Base-by-base conservation (phyloP, 1,139 yeast species). In the Geotrichum siamense region DNA sequence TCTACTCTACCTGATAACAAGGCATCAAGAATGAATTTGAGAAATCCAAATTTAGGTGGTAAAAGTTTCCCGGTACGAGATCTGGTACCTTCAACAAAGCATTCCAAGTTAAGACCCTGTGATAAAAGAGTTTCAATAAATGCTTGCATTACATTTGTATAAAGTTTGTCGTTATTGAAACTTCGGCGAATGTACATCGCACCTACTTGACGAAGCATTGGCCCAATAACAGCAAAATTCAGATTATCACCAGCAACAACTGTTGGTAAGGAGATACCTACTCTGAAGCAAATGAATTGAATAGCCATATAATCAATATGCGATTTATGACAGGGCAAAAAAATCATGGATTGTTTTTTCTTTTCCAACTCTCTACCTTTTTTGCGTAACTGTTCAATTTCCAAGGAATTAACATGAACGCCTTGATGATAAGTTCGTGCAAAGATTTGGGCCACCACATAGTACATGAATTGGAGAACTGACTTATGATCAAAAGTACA, bases 171-270 rank as follows among this genome's bases (percentile, higher is more conserved):
- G 52, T 76, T 78, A 39, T 62, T 61, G 52, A 65, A 64, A n/a
- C 66, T 59, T 19, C 72, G 59, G 15, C 69, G 57, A 48, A 68
- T 67, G 54, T 58, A 68, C 58, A 67, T 59, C n/a, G 70, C 71
- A 6, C 72, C 72, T 9, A 64, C 64, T 38, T 65, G 63, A 39
- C 65, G 55, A 38, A 64, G 52, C 52, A 63, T 52, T 29, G 65
- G 63, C 1, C 83, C 82, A 44, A 79, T 69, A 10, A 78, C 64
- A 1, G 82, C 78, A 43, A 79, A 78, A 55, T 79, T 78, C 57
- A 79, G 70, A 58, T 79, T 79, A 47, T 79, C 83, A 5, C 85
- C 85, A 1, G 85, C 84, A 43, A 79, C 75, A 3, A 79, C 82
- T 2, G 74, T 63, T 1, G 85, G 85, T 10, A 72, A 61, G 9